Base-by-base conservation (phyloP, 768 basidiomycete genomes). In the Kwoniella dendrophila region DNA sequence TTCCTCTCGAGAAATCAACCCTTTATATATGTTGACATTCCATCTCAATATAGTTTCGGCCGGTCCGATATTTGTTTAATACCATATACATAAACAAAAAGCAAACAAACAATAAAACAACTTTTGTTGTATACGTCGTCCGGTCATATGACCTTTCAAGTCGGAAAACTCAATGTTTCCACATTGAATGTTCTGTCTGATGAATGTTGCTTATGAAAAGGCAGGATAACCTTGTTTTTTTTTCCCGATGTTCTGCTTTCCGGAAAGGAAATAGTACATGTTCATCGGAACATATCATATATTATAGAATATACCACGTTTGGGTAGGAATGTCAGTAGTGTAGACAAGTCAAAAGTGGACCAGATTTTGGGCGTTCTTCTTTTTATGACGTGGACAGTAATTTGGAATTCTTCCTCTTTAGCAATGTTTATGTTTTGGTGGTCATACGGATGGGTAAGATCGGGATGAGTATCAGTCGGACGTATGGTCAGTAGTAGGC, bases 1-100 rank as follows among this genome's bases (percentile, higher is more conserved):
- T 4, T n/a, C 7, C 3, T 12, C 22, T 12, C 20, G n/a, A 14
- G 30, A 32, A 47, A 33, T 26, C 43, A 14, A 34, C 24, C 26
- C 55, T 27, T 56, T 56, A 56, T 56, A 56, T 56, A 45, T 38
- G 26, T 56, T 41, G 40, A 8, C 1, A 43, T 27, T n/a, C 22
- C 4, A 20, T 44, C 11, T 24, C 7, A 26, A 29, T 18, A 20
- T 10, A 24, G 41, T 22, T 56, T 56, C 55, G 55, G 43, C 55
- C 43, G 55, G 43, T 47, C 55, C 55, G 55, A 47, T 24, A 16
- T 3, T 33, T 14, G 14, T 49, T 1, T 8, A 26, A 18, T 14
- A n/a, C 18, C 16, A n/a, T 6, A n/a, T 33, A 29, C 49, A n/a
- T n/a, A n/a, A n/a, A n/a, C 16, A n/a, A 32, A 33, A 14, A 51